Base-by-base conservation (phyloP, 768 basidiomycete species). In the Hericium alpestre region DNA sequence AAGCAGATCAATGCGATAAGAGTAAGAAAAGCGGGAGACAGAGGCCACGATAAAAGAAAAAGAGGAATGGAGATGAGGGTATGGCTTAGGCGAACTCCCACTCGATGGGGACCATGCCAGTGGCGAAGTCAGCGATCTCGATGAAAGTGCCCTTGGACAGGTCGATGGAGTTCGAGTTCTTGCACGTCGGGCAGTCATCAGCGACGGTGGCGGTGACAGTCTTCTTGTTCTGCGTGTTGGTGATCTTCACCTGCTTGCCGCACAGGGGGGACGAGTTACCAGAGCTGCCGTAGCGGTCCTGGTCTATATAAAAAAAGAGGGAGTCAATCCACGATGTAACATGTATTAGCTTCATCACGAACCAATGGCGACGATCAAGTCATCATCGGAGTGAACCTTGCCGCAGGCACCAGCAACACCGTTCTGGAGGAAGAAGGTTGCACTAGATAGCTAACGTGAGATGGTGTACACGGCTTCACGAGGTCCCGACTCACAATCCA, bases 321-420 rank as follows among this genome's bases (percentile, higher is more conserved):
- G 27, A 40, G 47, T 40, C 38, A 25, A 11, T 53, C 7, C 2
- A 51, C 5, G 16, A 6, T 15, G 9, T 32, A 32, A 32, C 32
- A 10, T 10, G 6, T 7, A 7, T 10, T 32, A 1, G 8, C 9
- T 32, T 32, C 32, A 6, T 7, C 32, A 9, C 78, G 63, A 62
- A 81, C 85, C 79, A 23, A 90, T 78, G 39, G 87, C 87, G 63
- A 76, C 81, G 63, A 90, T 77, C 39, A 73, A 53, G 62, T 73
- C 83, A 25, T 13, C 63, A 70, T 95, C 93, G 2, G 65, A 57
- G 76, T 81, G 68, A 38, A 72, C 64, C 32, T 54, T 61, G 48
- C 93, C 94, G 69, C 94, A 96, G 6, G 90, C 87, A 55, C 93
- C 93, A 8, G 87, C 74, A 40, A 75, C 74, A 50, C 86, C 87